phyloP scores from a whole-genome alignment of 2,329 filamentous ascomycete species.

The Colletotrichum limetticola region DNA sequence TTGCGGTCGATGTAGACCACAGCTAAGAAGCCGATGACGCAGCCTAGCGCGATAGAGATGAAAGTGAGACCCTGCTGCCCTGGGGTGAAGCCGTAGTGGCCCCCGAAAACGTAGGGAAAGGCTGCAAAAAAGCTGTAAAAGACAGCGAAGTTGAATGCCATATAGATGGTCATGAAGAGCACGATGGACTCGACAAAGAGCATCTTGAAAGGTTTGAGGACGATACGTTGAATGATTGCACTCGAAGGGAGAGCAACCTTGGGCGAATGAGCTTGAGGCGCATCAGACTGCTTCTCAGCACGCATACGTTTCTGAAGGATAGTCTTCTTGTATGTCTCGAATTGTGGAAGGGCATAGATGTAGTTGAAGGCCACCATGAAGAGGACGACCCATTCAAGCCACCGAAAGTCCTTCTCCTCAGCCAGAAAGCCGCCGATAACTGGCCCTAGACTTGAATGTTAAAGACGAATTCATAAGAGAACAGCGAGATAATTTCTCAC shows the following conservation, averaged over 20 bases:
- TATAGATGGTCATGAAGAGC: not conserved
- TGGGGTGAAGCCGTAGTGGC: not conserved
- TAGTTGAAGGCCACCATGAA: not conserved
- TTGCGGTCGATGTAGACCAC: not conserved
- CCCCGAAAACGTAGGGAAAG: not conserved
- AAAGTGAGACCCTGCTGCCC: not conserved
- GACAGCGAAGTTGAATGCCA: not conserved
- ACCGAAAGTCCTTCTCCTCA: not conserved
- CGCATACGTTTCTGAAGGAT: not conserved
- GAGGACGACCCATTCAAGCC: not conserved
- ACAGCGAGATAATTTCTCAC: not conserved
- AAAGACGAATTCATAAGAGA: not conserved
- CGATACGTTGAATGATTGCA: not conserved
- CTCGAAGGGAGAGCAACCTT: not conserved
- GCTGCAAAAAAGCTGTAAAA: not conserved
- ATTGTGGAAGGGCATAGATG: not conserved
- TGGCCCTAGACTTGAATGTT: not conserved
- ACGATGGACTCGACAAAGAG: not conserved
- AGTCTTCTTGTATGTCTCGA: not conserved
- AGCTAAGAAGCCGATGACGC: not conserved
- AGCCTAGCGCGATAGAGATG: not conserved
- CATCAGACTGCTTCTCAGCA: not conserved
- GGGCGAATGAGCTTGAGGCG: not conserved
- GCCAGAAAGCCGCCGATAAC: not conserved
- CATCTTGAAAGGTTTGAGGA: not conserved